A percentile compares a stretch with the other conserved stretches of the same genome.
Conservation (phyloP, 176 grass and related monocot genomes). For the Metroxylon sagu region DNA sequence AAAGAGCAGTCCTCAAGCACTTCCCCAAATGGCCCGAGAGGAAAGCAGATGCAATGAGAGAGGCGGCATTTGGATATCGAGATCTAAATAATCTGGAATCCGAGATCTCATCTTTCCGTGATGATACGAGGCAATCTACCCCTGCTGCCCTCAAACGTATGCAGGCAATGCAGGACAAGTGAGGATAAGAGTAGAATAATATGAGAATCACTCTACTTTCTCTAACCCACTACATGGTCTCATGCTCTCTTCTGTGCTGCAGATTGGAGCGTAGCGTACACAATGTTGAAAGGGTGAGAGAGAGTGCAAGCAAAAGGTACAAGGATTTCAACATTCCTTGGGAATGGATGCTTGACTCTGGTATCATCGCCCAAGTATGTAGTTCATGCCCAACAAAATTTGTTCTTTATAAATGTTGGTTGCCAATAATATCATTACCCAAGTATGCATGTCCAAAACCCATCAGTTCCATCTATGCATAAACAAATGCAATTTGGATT, state of each 20-base stretch:
- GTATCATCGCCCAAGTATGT: conserved; percentile 77
- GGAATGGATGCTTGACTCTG: conserved; percentile 95
- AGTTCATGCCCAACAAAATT: conserved; percentile 1
- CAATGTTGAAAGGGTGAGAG: conserved; percentile 71
- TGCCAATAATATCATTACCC: no score
- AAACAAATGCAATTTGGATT: no score
- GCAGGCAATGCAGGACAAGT: conserved; percentile 94
- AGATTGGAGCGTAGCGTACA: conserved; percentile 85
- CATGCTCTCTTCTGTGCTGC: neutral
- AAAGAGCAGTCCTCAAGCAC: conserved; percentile 96
- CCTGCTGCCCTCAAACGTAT: conserved; percentile 64
- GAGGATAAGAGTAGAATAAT: conserved; percentile 27
- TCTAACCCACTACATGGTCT: no score
- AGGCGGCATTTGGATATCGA: conserved; percentile 74
- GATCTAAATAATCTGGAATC: conserved; percentile 82
- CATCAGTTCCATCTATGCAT: no score
- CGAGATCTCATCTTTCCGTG: conserved; percentile 64
- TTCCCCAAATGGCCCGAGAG: conserved; percentile 90
- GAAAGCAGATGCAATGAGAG: conserved; percentile 99
- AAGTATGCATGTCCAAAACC: no score
- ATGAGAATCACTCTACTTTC: no score
- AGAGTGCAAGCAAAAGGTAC: conserved; percentile 65
- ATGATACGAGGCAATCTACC: conserved; percentile 61
- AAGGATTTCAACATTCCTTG: conserved; percentile 84
- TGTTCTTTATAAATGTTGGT: neutral